Evolutionary conservation across 2,329 filamentous ascomycete genomes (phyloP).

Genomic region (Fusarium verrucosum): DNA sequence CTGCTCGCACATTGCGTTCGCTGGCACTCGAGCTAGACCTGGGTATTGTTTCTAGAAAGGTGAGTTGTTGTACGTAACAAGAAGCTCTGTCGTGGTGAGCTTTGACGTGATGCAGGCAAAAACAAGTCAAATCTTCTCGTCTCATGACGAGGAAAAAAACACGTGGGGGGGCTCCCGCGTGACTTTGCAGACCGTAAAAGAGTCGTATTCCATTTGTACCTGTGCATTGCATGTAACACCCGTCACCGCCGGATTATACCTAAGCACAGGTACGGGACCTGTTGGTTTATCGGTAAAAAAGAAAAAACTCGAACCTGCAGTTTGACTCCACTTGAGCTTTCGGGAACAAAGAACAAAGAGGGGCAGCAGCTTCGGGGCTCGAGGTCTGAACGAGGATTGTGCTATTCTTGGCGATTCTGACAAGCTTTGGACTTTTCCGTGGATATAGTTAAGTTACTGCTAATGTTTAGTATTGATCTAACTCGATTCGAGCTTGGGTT

Average conservation of each 20-base stretch:
- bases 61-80: slow-evolving; percentile 25
- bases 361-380: background rate
- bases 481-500: background rate
- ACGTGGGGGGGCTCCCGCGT: slow-evolving; percentile 25
- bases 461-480: too few relatives aligned
- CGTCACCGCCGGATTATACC: slow-evolving; percentile 27
- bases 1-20: slow-evolving; percentile 25
- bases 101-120: slow-evolving; percentile 1
- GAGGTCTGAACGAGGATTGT: background rate
- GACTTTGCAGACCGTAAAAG: background rate
- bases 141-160: slow-evolving; percentile 31
- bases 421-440: slow-evolving; percentile 35
- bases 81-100: background rate
- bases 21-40: background rate
- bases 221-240: background rate
- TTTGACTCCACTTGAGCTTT: slow-evolving; percentile 12
- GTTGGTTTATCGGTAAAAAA: slow-evolving; percentile 6
- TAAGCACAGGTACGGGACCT: too few relatives aligned
- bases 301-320: background rate
- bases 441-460: slow-evolving; percentile 30
- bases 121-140: slow-evolving; percentile 25
- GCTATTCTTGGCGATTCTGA: slow-evolving; percentile 14
- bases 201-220: background rate
- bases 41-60: background rate
- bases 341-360: slow-evolving; percentile 11